A percentile compares a stretch with the other conserved stretches of the same genome.
Evolutionary conservation across 192 early-diverging fungal genomes (phyloP).

Genomic region (Cetraspora pellucida): DNA sequence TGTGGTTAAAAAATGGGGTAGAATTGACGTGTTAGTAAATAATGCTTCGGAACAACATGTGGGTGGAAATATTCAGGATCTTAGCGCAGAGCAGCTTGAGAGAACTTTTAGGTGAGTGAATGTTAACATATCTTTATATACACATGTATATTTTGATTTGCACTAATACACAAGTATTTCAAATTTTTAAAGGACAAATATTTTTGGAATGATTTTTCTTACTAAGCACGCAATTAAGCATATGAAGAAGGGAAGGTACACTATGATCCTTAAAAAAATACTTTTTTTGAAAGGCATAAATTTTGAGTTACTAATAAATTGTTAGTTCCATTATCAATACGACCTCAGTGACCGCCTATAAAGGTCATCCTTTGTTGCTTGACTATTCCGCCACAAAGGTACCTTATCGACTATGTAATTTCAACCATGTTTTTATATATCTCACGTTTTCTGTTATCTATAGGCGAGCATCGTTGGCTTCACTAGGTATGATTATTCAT

Average conservation of each 20-base stretch:
- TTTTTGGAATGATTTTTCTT: constrained; percentile 54
- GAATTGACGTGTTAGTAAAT: constrained; percentile 49
- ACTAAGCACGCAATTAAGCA: constrained; percentile 51
- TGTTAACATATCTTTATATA: not conserved
- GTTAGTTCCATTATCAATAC: constrained; percentile 54
- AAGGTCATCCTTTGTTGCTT: constrained; percentile 48
- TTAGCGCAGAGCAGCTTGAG: constrained; percentile 47
- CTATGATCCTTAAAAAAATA: not conserved
- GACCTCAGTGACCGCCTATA: constrained; percentile 55
- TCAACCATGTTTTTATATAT: not conserved
- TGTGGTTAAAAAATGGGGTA: constrained; percentile 36
- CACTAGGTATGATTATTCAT: constrained; percentile 26
- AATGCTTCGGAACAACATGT: constrained; percentile 53
- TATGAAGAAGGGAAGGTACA: constrained; percentile 40
- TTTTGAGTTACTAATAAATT: not conserved
- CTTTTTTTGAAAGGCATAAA: not conserved
- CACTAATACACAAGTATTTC: not conserved
- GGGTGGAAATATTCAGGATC: constrained; percentile 39
- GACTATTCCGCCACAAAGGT: constrained; percentile 58
- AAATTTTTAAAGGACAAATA: constrained; percentile 19
- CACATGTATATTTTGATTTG: not conserved
- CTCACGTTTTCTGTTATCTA: not conserved
- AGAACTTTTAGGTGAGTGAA: constrained; percentile 49
- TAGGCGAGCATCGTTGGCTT: constrained; percentile 56
- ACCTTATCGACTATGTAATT: not conserved